Percentiles rank a stretch among this genome's conserved stretches.
phyloP scores from a whole-genome alignment of 2,329 filamentous ascomycete genomes.

The Cytospora leucostoma region DNA sequence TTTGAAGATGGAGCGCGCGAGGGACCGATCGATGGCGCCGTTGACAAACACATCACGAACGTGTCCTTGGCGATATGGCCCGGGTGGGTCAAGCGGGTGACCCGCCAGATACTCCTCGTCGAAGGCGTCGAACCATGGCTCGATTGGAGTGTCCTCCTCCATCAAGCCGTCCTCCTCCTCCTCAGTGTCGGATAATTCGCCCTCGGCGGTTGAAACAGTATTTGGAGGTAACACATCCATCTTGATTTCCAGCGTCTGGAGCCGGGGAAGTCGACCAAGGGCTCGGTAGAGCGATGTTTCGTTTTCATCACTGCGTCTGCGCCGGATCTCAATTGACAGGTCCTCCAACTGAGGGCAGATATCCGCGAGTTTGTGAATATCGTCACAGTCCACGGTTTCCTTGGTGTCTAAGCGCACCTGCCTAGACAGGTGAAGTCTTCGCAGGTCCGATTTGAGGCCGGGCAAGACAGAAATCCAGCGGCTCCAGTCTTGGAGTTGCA shows the following conservation, averaged over 20 bases:
- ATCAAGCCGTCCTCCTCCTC: too few relatives aligned
- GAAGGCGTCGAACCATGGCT: conserved; percentile 21
- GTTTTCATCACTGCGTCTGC: conserved; percentile 18
- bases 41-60: conserved; percentile 20
- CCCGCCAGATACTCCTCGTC: not conserved
- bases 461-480: conserved; percentile 11
- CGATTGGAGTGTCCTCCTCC: conserved; percentile 1
- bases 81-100: too few relatives aligned
- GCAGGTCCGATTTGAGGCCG: conserved; percentile 1
- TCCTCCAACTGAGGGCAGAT: conserved; percentile 22
- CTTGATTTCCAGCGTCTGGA: conserved; percentile 8
- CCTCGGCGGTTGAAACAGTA: not conserved
- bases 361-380: too few relatives aligned
- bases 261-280: conserved; percentile 15
- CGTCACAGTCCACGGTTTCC: too few relatives aligned
- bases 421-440: not conserved
- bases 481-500: conserved; percentile 4
- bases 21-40: conserved; percentile 19
- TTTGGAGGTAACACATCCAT: conserved; percentile 13
- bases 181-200: too few relatives aligned
- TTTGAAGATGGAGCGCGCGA: conserved; percentile 22
- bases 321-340: conserved; percentile 4
- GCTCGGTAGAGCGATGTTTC: conserved; percentile 22
- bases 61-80: conserved; percentile 19
- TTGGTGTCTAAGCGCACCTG: too few relatives aligned